Conservation (phyloP, 2,329 filamentous ascomycete species). For the Talaromyces sp. region DNA sequence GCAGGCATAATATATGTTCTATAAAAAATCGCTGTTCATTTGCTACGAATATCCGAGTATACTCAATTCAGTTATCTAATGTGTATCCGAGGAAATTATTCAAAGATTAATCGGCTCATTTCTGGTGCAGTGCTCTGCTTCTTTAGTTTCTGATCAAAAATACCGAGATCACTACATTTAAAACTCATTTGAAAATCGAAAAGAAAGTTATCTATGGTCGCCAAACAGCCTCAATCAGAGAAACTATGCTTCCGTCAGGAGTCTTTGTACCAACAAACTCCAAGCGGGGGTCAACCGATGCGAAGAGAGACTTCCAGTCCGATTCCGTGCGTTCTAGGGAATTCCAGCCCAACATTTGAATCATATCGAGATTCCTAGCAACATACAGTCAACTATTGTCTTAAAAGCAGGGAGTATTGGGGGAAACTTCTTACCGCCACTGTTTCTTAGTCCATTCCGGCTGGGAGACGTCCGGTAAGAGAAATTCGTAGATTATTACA, state of each 20-base stretch:
- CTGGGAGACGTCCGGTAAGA: background rate
- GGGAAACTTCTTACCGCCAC: background rate
- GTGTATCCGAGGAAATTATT: too few species aligned
- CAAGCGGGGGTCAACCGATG: background rate
- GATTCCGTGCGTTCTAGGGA: background rate
- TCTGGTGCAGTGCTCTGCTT: too few species aligned
- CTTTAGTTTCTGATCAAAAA: too few species aligned
- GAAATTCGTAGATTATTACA: constrained; percentile 26
- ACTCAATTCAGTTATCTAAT: too few species aligned
- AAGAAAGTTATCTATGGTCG: background rate
- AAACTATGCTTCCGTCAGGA: background rate
- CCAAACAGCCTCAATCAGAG: constrained; percentile 1
- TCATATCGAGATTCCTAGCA: constrained; percentile 4
- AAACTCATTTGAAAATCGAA: too few species aligned
- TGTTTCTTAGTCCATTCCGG: constrained; percentile 4
- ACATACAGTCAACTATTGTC: background rate
- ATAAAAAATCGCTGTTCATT: too few species aligned
- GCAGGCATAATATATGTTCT: too few species aligned
- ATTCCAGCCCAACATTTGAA: constrained; percentile 4
- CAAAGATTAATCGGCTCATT: too few species aligned
- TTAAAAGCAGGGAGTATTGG: too few species aligned
- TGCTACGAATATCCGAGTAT: too few species aligned
- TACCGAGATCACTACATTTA: too few species aligned
- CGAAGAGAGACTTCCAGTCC: background rate
- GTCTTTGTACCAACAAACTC: background rate